Base-by-base conservation (phyloP, 2,329 filamentous ascomycete species). In the Clarireedia homoeocarpa region DNA sequence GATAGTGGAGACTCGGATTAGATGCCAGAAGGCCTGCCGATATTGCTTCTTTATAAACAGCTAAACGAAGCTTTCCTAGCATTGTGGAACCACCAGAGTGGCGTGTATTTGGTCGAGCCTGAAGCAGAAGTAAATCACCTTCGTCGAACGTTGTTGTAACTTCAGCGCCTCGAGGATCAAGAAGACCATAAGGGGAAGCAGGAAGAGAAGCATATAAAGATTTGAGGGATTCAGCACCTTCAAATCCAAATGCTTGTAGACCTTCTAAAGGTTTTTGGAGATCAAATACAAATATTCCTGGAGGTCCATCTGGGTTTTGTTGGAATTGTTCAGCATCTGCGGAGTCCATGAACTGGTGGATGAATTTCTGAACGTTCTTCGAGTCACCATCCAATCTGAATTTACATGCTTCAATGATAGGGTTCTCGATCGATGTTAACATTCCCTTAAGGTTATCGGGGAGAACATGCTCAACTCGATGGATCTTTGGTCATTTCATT, bases 81-180 rank as follows among this genome's bases (percentile, higher is more conserved):
- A 75, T 70, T 3, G 84, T 88, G 1, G 89, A 92, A 24, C 89
- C 88, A 6, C 90, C 91, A 1, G 79, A 74, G 65, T 85, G 83
- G 0, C 83, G 80, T n/a, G 58, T 27, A 9, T 71, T 78, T 48
- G 83, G 77, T 2, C 92, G 85, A 0, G 91, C 91, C 72, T 96
- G 91, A 26, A 95, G 74, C 44, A 96, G 72, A 44, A 96, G 74
- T 1, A 96, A 72, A 59, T 96, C 91, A 42, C 91, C 91, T 50
- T 88, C 79, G 55, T 85, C 75, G 36, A 70, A 61, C 2, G 51
- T 48, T 4, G 53, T 55, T 20, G 58, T 59, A n/a, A 48, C 53
- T 1, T 83, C 20, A 59, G 49, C 2, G 60, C 51, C 3, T 64
- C 60, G 50, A 17, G 51, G n/a, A 42, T 57, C 50, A 5, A n/a